These are phyloP conservation scores for Boletus rubescentipes DNA, from an alignment of 768 basidiomycete genomes.

Conservation along the genomic window DNA sequence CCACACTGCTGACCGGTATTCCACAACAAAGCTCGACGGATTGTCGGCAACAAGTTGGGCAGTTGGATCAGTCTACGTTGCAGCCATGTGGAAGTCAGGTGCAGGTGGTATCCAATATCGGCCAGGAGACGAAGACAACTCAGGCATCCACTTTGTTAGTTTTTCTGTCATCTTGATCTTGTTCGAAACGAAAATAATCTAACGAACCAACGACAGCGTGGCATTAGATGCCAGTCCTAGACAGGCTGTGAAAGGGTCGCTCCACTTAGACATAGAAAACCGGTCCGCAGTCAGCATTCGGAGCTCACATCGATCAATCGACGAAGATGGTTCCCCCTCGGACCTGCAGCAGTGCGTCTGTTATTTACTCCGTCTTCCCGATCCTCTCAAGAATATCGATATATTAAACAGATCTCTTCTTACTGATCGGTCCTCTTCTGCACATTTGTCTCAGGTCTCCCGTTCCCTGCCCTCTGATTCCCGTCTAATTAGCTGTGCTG, in stretches of 20 bases:
- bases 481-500: neutral
- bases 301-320: neutral
- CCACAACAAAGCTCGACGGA: neutral
- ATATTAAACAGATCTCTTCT: neutral
- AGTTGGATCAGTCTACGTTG: neutral
- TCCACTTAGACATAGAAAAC: neutral
- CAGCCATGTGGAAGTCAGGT: neutral
- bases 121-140: neutral
- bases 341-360: neutral
- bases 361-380: neutral
- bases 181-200: neutral
- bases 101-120: neutral
- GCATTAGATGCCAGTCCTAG: neutral
- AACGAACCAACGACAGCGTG: neutral
- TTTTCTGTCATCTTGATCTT: neutral
- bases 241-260: neutral
- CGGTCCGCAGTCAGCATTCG: neutral
- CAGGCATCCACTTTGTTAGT: neutral
- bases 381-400: neutral
- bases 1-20: neutral
- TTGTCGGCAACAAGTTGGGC: neutral
- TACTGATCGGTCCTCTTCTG: neutral
- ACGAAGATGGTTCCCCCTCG: neutral
- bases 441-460: neutral
- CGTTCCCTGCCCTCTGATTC: neutral